Base-by-base conservation (phyloP, 2,329 filamentous ascomycete genomes). In the Colletotrichum sp. region DNA sequence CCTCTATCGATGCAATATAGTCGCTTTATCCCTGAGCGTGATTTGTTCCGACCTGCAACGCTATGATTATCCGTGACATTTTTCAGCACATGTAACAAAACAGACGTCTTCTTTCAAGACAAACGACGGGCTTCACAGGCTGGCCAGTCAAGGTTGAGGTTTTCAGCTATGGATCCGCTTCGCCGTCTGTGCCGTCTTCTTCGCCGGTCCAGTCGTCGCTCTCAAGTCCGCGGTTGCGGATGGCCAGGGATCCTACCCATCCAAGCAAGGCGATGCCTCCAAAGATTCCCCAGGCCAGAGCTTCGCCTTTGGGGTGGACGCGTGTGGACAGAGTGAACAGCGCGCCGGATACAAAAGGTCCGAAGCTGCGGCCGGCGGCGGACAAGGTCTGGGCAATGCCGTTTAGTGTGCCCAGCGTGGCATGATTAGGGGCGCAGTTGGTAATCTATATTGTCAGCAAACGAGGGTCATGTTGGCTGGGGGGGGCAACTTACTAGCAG, bases 301-400 rank as follows among this genome's bases (percentile, higher is more conserved):
- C 92, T 84, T 98, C 96, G 2, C 97, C 96, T 81, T 96, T 97
- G 4, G 93, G 94, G 13, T 90, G 87, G 7, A 98, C 89, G 65
- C 91, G 90, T 0, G 92, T 93, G 0, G 95, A 93, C 1, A 96
- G 87, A 0, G 95, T 95, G 83, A 98, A 99, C 0, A 99, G 87
- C 1, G 93, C 93, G 0, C 97, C 97, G 0, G 96, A 97, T 1
- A 98, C 87, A 78, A 98, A 96, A 0, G 97, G 97, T 0, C 97
- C 97, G 1, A 95, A 91, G 59, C 96, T 96, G 75, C 97, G 93
- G 11, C 97, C 97, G 0, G 95, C 95, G 0, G 97, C 97, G 0
- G 95, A 98, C 1, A 99, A 91, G 0, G 96, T 98, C 84, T 99
- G 97, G 0, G 97, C 97, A 36, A 98, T 90, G 12, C 97, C 97